phyloP scores from a whole-genome alignment of 108 stramenopile species.

The Nitzschia putrida region DNA sequence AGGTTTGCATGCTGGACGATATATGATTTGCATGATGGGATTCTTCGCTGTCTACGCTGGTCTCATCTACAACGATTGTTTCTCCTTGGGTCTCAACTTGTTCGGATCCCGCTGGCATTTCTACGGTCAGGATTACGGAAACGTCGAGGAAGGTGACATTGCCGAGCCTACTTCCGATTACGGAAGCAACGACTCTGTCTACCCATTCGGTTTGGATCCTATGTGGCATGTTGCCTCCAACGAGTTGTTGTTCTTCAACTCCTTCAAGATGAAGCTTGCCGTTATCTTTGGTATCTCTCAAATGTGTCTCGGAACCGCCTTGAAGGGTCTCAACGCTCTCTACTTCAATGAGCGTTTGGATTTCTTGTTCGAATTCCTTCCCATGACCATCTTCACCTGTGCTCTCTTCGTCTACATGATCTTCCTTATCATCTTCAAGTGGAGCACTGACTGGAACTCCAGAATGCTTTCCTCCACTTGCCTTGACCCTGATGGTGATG shows the following conservation, averaged over 20 bases:
- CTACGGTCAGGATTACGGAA: slow-evolving; percentile 57
- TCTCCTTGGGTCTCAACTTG: slow-evolving; percentile 93
- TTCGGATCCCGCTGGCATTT: slow-evolving; percentile 89
- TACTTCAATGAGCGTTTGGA: slow-evolving; percentile 91
- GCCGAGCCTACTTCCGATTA: slow-evolving; percentile 66
- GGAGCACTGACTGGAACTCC: slow-evolving; percentile 95
- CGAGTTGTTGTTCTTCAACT: slow-evolving; percentile 98
- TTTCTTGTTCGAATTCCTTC: slow-evolving; percentile 93
- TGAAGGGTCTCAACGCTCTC: slow-evolving; percentile 90
- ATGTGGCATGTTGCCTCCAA: slow-evolving; percentile 95
- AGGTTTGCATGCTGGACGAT: slow-evolving; percentile 82
- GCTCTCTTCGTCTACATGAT: slow-evolving; percentile 98
- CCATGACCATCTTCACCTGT: slow-evolving; percentile 93
- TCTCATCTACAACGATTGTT: slow-evolving; percentile 97
- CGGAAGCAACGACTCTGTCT: slow-evolving; percentile 83
- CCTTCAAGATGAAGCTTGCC: slow-evolving; percentile 98
- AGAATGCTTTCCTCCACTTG: slow-evolving; percentile 95
- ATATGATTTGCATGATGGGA: slow-evolving; percentile 96
- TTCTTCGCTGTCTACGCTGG: slow-evolving; percentile 96
- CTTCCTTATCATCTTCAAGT: slow-evolving; percentile 96
- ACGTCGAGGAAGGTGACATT: slow-evolving; percentile 72
- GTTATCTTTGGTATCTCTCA: slow-evolving; percentile 97
- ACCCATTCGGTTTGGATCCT: slow-evolving; percentile 98
- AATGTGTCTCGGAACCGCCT: slow-evolving; percentile 94
- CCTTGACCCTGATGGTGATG: slow-evolving; percentile 63